Percentiles rank a stretch among this genome's conserved stretches.
These are phyloP conservation scores for Trichoderma hamatum DNA, from an alignment of 2,329 filamentous ascomycete species.

Conservation along the genomic window DNA sequence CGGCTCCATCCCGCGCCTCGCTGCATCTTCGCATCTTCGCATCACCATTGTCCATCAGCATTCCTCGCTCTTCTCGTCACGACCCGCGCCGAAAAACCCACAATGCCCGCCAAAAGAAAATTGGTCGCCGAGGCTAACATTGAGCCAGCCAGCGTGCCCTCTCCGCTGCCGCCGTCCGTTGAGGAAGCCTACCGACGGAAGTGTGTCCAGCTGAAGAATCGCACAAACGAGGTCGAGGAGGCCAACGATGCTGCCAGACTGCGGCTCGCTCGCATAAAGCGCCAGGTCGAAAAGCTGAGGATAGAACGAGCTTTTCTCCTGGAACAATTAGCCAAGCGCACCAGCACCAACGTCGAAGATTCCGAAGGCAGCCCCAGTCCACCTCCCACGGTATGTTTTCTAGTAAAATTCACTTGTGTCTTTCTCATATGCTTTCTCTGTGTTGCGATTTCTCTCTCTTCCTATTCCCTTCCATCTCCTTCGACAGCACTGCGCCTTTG, in stretches of 20 bases:
- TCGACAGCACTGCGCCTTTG: background rate
- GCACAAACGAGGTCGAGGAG: conserved; percentile 88
- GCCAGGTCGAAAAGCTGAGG: conserved; percentile 88
- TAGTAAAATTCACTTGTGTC: background rate
- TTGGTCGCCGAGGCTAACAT: conserved; percentile 42
- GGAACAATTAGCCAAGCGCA: conserved; percentile 73
- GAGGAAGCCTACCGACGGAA: conserved; percentile 96
- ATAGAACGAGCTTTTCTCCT: conserved; percentile 78
- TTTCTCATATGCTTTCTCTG: background rate
- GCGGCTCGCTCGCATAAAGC: conserved; percentile 76
- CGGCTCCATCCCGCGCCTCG: conserved; percentile 6
- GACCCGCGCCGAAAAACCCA: conserved; percentile 15
- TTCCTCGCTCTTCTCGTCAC: background rate
- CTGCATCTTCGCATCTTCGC: conserved; percentile 14
- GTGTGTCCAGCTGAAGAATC: conserved; percentile 91
- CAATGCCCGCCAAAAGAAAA: conserved; percentile 44
- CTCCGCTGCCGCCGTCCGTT: conserved; percentile 79
- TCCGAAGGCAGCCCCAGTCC: conserved; percentile 79
- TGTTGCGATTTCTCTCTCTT: conserved; percentile 18
- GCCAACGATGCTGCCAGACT: conserved; percentile 83
- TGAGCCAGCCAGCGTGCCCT: conserved; percentile 54
- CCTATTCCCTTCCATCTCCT: background rate
- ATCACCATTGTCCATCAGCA: conserved; percentile 3
- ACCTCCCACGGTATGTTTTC: conserved; percentile 68
- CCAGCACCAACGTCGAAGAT: conserved; percentile 74